These are phyloP conservation scores for Vanrija pseudolonga DNA, from an alignment of 1,284 basidiomycete genomes.

Conservation along the genomic window DNA sequence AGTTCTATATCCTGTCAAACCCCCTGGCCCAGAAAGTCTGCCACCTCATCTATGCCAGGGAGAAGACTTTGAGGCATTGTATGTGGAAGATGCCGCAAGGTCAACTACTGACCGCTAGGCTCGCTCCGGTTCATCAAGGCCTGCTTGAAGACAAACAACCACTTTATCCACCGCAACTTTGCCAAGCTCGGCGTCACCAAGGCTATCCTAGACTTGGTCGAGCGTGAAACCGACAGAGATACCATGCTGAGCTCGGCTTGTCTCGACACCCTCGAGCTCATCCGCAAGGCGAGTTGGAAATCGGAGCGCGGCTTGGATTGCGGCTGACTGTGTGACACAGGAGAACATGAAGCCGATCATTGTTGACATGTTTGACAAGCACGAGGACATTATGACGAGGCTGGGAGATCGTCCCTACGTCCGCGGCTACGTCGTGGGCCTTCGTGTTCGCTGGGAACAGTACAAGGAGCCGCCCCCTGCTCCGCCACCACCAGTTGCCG, in stretches of 20 bases:
- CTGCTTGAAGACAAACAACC: constrained; percentile 77
- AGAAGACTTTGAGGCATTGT: constrained; percentile 91
- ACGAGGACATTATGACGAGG: constrained; percentile 63
- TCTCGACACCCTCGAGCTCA: constrained; percentile 89
- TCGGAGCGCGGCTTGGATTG: not conserved
- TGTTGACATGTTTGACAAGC: constrained; percentile 73
- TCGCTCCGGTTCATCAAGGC: constrained; percentile 87
- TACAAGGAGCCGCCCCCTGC: constrained; percentile 75
- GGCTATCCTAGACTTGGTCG: constrained; percentile 75
- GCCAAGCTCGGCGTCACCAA: constrained; percentile 79
- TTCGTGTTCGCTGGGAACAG: constrained; percentile 82
- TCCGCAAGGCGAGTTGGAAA: constrained; percentile 65
- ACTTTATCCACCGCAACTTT: constrained; percentile 78
- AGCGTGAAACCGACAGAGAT: constrained; percentile 77
- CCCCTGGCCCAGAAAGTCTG: constrained; percentile 69
- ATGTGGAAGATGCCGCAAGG: constrained; percentile 21
- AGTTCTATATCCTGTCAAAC: constrained; percentile 82
- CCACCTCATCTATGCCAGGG: constrained; percentile 72
- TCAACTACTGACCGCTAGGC: constrained; percentile 53
- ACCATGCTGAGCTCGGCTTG: constrained; percentile 91
- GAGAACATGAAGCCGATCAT: constrained; percentile 85
- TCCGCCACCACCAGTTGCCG: constrained; percentile 53
- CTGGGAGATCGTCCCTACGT: constrained; percentile 56
- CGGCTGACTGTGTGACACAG: constrained; percentile 49
- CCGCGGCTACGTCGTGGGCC: constrained; percentile 47